A percentile compares a stretch with the other conserved stretches of the same genome.
Evolutionary conservation across 768 basidiomycete species (phyloP).

Genomic region (Trametes coccinea): DNA sequence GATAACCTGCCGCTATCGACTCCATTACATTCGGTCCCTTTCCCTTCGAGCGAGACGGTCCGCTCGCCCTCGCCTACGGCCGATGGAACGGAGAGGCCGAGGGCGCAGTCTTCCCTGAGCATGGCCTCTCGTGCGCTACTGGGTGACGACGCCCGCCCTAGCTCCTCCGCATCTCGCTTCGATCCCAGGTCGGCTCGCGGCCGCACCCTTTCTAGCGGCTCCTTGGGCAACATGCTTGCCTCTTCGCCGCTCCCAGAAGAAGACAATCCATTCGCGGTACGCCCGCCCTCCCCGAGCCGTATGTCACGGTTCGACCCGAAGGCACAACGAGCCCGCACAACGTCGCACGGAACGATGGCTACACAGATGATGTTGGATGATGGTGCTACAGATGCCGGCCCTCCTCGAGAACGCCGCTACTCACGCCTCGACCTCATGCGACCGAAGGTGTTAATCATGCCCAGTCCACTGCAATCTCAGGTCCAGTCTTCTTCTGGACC

Average conservation of each 20-base stretch:
- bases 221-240: constrained; percentile 46
- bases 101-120: constrained; percentile 53
- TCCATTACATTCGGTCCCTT: constrained; percentile 58
- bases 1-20: constrained; percentile 42
- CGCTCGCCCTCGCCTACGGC: constrained; percentile 52
- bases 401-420: constrained; percentile 55
- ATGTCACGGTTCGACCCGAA: constrained; percentile 48
- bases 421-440: constrained; percentile 80
- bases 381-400: constrained; percentile 36
- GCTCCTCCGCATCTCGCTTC: constrained; percentile 44
- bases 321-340: constrained; percentile 37
- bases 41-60: constrained; percentile 47
- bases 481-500: constrained; percentile 27
- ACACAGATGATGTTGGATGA: constrained; percentile 57
- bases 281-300: constrained; percentile 39
- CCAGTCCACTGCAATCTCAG: constrained; percentile 74
- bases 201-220: constrained; percentile 53
- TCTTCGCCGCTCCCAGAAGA: constrained; percentile 19
- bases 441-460: constrained; percentile 94
- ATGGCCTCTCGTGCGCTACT: constrained; percentile 49
- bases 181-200: constrained; percentile 46
- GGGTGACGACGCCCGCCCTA: constrained; percentile 37
- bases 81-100: constrained; percentile 34
- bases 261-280: constrained; percentile 37
- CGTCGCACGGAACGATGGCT: constrained; percentile 57